Evolutionary conservation across 1,284 basidiomycete species (phyloP).

Genomic region (Austropuccinia psidii): DNA sequence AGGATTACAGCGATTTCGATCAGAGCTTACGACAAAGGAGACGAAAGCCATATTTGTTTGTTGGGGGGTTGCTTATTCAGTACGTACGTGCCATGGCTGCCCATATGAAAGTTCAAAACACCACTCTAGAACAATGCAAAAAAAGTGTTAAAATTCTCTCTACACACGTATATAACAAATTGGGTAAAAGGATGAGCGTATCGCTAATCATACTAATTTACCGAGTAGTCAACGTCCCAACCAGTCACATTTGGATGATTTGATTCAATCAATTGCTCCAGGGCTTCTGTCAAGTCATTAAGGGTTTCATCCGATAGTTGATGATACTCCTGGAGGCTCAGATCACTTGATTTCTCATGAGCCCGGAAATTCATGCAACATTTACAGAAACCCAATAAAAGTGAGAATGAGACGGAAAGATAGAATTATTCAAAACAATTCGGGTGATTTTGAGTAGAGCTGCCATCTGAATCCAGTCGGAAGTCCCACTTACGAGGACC

Average conservation of each 20-base stretch:
- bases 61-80: slow-evolving; percentile 34
- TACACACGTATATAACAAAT: no score
- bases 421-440: no score
- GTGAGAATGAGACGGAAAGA: no score
- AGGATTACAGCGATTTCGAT: neutral
- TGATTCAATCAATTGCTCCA: slow-evolving; percentile 22
- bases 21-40: slow-evolving; percentile 26
- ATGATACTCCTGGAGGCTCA: slow-evolving; percentile 27
- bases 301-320: slow-evolving; percentile 32
- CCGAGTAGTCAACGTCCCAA: slow-evolving; percentile 36
- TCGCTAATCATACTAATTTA: neutral
- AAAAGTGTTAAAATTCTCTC: neutral
- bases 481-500: no score
- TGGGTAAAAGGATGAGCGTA: no score
- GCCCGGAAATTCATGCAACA: no score
- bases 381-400: no score
- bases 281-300: slow-evolving; percentile 1
- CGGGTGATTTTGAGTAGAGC: no score
- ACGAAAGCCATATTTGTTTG: slow-evolving; percentile 36
- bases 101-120: slow-evolving; percentile 29
- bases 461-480: no score
- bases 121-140: slow-evolving; percentile 16
- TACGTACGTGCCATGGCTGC: slow-evolving; percentile 18
- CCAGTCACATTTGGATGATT: slow-evolving; percentile 22
- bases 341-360: slow-evolving; percentile 9